phyloP scores from a whole-genome alignment of 2,329 filamentous ascomycete species.

The Raffaelea arxii region DNA sequence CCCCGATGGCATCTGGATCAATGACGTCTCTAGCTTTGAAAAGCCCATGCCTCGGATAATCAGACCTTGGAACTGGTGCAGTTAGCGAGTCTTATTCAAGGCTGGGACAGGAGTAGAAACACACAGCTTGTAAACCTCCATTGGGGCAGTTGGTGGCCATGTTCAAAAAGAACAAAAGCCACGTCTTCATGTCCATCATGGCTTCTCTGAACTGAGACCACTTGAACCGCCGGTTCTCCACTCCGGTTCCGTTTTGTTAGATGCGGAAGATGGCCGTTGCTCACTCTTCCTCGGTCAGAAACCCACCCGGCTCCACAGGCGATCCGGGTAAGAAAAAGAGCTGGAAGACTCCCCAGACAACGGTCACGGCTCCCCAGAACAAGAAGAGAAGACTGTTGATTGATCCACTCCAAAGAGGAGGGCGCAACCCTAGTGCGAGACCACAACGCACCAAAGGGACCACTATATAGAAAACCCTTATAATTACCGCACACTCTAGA shows the following conservation, averaged over 20 bases:
- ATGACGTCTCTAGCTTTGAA: constrained; percentile 15
- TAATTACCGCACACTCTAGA: no score
- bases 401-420: no score
- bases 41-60: constrained; percentile 15
- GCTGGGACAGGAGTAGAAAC: no score
- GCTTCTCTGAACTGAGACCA: constrained; percentile 36
- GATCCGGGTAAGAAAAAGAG: constrained; percentile 27
- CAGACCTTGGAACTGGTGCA: constrained; percentile 12
- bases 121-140: constrained; percentile 12
- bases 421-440: no score
- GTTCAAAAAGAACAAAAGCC: constrained; percentile 12
- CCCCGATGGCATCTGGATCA: constrained; percentile 27
- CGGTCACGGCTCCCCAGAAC: constrained; percentile 20
- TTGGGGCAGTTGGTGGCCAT: constrained; percentile 13
- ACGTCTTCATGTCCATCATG: constrained; percentile 30
- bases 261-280: constrained; percentile 17
- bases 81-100: no score
- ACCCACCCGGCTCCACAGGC: constrained; percentile 33
- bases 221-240: constrained; percentile 34
- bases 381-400: constrained; percentile 27
- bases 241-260: constrained; percentile 5
- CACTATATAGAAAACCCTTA: no score
- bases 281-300: constrained; percentile 27
- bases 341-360: constrained; percentile 14
- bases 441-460: no score